Conservation (phyloP, 2,329 filamentous ascomycete species). For the Cadophora malorum region DNA sequence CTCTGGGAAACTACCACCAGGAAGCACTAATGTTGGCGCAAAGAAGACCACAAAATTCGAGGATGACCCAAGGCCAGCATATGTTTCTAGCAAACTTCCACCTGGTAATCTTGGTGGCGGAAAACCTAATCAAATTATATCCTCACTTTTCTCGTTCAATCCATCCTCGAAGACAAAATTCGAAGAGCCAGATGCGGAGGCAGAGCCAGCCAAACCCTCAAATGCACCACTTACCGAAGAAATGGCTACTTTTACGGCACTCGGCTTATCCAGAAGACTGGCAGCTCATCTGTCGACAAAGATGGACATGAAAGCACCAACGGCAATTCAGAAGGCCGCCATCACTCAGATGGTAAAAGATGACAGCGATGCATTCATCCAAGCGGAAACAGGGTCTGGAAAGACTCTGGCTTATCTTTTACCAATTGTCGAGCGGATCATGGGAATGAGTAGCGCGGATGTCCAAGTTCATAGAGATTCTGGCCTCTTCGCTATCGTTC, state of each 20-base stretch:
- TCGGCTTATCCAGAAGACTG: conserved; percentile 81
- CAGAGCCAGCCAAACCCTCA: conserved; percentile 72
- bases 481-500: conserved; percentile 90
- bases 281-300: conserved; percentile 85
- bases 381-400: conserved; percentile 95
- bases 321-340: conserved; percentile 91
- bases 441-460: conserved; percentile 69
- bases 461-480: conserved; percentile 78
- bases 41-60: conserved; percentile 39
- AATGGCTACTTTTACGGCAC: conserved; percentile 81
- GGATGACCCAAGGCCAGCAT: conserved; percentile 42
- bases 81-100: conserved; percentile 38
- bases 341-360: conserved; percentile 80
- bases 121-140: conserved; percentile 72
- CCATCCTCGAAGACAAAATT: conserved; percentile 72
- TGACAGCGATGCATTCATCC: conserved; percentile 91
- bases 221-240: conserved; percentile 90
- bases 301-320: conserved; percentile 87
- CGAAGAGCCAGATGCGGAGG: conserved; percentile 53
- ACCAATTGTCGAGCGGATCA: conserved; percentile 87
- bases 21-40: conserved; percentile 44
- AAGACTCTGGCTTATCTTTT: conserved; percentile 97
- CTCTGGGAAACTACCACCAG: conserved; percentile 49
- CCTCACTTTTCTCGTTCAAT: conserved; percentile 91
- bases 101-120: conserved; percentile 44